phyloP scores from a whole-genome alignment of 2,329 filamentous ascomycete species.

The Didymella pomorum region DNA sequence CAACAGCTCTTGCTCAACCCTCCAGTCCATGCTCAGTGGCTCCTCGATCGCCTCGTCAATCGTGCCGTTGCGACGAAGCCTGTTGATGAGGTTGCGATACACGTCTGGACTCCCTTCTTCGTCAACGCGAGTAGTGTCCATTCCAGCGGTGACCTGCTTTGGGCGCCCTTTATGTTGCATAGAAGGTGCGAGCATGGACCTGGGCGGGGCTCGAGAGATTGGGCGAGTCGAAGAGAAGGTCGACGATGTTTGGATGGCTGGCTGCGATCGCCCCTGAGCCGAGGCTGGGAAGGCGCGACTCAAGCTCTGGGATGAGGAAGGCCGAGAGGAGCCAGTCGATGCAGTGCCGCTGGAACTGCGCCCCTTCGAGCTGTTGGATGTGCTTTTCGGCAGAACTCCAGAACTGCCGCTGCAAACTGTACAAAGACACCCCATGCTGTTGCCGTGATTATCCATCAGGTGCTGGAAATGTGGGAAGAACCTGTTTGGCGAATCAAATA shows the following conservation, averaged over 20 bases:
- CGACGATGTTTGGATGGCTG: not conserved
- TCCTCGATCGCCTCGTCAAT: conserved; percentile 60
- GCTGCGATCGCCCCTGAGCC: not conserved
- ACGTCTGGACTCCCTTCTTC: conserved; percentile 64
- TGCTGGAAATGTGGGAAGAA: conserved; percentile 67
- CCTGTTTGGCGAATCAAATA: conserved; percentile 62
- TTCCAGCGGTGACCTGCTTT: conserved; percentile 29
- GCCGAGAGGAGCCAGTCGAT: conserved; percentile 9
- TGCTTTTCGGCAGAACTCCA: conserved; percentile 28
- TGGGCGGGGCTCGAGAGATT: not conserved
- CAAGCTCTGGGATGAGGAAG: not conserved
- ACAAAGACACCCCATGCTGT: conserved; percentile 58
- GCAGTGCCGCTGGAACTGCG: conserved; percentile 18
- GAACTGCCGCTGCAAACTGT: conserved; percentile 53
- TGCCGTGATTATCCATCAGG: conserved; percentile 61
- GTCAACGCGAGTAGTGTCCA: conserved; percentile 50
- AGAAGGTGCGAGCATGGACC: not conserved
- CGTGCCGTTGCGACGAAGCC: conserved; percentile 52
- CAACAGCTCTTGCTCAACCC: conserved; percentile 57
- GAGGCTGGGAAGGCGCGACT: not conserved
- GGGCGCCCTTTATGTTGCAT: conserved; percentile 28
- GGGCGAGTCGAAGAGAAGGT: not conserved
- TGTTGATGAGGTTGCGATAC: conserved; percentile 59
- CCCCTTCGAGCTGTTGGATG: conserved; percentile 14
- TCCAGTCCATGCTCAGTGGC: conserved; percentile 64